phyloP scores from a whole-genome alignment of 176 grass and related monocot species.

The Eragrostis curvula region DNA sequence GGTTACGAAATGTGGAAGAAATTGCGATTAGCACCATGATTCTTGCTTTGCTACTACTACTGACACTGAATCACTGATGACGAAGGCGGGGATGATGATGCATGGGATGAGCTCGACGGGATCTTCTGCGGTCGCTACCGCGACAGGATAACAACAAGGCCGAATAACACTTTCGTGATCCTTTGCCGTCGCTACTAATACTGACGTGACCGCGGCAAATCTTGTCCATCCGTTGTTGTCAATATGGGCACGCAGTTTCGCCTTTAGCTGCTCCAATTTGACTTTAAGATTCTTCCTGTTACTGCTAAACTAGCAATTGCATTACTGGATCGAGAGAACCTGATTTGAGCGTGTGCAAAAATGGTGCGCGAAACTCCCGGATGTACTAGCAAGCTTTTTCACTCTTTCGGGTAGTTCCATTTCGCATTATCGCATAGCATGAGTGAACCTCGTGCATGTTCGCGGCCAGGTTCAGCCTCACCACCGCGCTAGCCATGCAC shows the following conservation, averaged over 20 bases:
- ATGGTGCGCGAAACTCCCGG: background rate
- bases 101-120: background rate
- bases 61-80: conserved; percentile 11
- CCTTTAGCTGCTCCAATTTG: background rate
- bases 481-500: background rate
- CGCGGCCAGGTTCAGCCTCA: conserved; percentile 4
- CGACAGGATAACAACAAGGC: background rate
- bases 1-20: background rate
- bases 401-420: background rate
- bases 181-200: background rate
- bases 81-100: conserved; percentile 12
- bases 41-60: background rate
- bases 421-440: background rate
- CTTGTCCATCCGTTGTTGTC: background rate
- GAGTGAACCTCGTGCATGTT: conserved; percentile 16
- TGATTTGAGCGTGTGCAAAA: background rate
- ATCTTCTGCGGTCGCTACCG: background rate
- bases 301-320: background rate
- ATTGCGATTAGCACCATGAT: background rate
- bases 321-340: background rate
- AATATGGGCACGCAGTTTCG: background rate
- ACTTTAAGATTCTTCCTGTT: background rate
- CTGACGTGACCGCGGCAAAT: background rate
- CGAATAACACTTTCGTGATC: background rate
- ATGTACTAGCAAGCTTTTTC: background rate